Percentiles rank a stretch among this genome's conserved stretches.
Evolutionary conservation across 1,139 yeast species (phyloP).

Genomic region (Hemisphaericaspora lyxosophila): DNA sequence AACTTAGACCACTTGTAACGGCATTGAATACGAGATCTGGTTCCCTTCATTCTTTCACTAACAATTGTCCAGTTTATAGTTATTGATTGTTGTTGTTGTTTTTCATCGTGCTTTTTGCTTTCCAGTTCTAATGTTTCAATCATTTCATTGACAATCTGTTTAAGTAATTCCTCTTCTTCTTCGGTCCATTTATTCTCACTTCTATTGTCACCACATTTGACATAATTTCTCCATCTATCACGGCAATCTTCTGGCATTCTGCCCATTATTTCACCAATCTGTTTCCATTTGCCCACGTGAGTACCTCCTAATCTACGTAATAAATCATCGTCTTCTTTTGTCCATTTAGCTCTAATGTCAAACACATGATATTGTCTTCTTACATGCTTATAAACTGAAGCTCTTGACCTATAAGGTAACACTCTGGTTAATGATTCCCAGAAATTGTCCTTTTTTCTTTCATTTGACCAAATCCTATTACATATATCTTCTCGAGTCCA

Average conservation of each 20-base stretch:
- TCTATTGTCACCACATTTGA: slow-evolving; percentile 80
- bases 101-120: slow-evolving; percentile 6
- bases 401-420: slow-evolving; percentile 79
- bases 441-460: slow-evolving; percentile 79
- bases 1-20: slow-evolving; percentile 92
- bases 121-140: slow-evolving; percentile 18
- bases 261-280: slow-evolving; percentile 72
- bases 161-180: slow-evolving; percentile 67
- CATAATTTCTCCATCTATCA: slow-evolving; percentile 93
- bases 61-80: slow-evolving; percentile 85
- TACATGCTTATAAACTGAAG: slow-evolving; percentile 88
- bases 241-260: slow-evolving; percentile 98
- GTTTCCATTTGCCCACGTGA: slow-evolving; percentile 82
- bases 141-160: slow-evolving; percentile 53
- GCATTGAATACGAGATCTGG: slow-evolving; percentile 87
- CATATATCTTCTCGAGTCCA: slow-evolving; percentile 70
- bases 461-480: slow-evolving; percentile 83
- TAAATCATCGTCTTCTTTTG: slow-evolving; percentile 69
- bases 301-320: slow-evolving; percentile 62
- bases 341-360: slow-evolving; percentile 87
- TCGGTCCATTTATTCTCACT: slow-evolving; percentile 75
- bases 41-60: slow-evolving; percentile 85
- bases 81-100: not conserved
- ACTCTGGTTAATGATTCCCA: slow-evolving; percentile 83
- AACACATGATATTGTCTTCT: slow-evolving; percentile 86